phyloP scores from a whole-genome alignment of 2,329 filamentous ascomycete genomes.

The Westerdykella sp. region DNA sequence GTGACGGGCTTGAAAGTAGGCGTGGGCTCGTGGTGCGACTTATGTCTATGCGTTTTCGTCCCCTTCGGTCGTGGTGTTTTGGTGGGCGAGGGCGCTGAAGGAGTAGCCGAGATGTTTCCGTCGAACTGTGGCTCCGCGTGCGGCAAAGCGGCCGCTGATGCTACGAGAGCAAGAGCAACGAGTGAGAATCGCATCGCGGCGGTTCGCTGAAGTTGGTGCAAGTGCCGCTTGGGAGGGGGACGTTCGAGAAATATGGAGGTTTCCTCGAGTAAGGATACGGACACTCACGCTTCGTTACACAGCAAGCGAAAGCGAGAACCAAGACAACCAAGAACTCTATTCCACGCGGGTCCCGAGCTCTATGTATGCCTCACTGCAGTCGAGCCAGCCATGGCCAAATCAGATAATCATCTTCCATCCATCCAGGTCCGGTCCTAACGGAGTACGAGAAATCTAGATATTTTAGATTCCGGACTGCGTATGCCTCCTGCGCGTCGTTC shows the following conservation, averaged over 20 bases:
- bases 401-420: no score
- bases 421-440: no score
- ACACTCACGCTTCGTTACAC: background rate
- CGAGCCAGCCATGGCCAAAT: no score
- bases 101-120: constrained; percentile 1
- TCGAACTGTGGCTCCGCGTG: constrained; percentile 9
- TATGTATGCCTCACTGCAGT: no score
- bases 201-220: background rate
- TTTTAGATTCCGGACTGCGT: no score
- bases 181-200: constrained; percentile 16
- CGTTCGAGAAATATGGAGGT: background rate
- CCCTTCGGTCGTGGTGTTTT: background rate
- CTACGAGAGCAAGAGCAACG: constrained; percentile 9
- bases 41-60: constrained; percentile 5
- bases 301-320: no score
- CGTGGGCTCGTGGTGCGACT: constrained; percentile 23
- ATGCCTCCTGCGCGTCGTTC: background rate
- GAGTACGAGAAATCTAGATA: no score
- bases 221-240: background rate
- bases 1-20: constrained; percentile 17
- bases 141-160: constrained; percentile 14
- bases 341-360: no score
- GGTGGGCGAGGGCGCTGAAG: constrained; percentile 2
- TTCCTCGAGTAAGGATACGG: background rate
- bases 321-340: no score